Evolutionary conservation across 2,329 filamentous ascomycete species (phyloP).

Genomic region (Penicillium hesseltinei): DNA sequence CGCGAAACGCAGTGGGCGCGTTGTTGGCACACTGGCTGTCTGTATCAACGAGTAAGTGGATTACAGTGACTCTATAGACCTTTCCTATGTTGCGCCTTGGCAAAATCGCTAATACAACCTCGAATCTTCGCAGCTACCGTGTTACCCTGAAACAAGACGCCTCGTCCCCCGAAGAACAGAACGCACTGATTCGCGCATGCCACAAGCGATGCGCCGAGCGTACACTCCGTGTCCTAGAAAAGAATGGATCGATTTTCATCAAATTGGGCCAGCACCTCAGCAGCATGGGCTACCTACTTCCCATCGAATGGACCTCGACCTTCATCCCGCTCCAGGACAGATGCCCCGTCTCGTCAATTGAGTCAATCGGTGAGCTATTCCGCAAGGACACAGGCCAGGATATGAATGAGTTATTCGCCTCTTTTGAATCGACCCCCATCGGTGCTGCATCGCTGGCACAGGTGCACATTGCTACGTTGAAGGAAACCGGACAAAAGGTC

Average conservation of each 20-base stretch:
- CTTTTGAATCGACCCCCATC: constrained; percentile 77
- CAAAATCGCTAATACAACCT: constrained; percentile 7
- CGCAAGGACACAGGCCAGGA: constrained; percentile 74
- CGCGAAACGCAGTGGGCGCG: constrained; percentile 73
- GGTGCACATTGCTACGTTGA: constrained; percentile 83
- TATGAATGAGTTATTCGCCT: constrained; percentile 79
- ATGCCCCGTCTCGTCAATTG: constrained; percentile 86
- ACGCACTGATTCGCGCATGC: constrained; percentile 72
- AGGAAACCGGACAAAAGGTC: constrained; percentile 77
- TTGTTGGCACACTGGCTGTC: constrained; percentile 69
- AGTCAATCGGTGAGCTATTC: constrained; percentile 86
- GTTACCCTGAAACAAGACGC: constrained; percentile 70
- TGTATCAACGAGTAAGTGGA: constrained; percentile 83
- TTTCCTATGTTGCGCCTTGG: not conserved
- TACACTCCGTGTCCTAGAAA: constrained; percentile 82
- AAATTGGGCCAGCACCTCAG: constrained; percentile 96
- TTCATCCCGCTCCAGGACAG: constrained; percentile 95
- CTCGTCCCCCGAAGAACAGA: constrained; percentile 63
- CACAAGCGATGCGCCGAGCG: constrained; percentile 90
- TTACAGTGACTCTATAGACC: not conserved
- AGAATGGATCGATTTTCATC: constrained; percentile 97
- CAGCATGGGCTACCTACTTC: constrained; percentile 92
- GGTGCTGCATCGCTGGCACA: constrained; percentile 93
- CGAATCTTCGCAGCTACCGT: constrained; percentile 66
- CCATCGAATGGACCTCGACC: constrained; percentile 87